phyloP scores from a whole-genome alignment of 2,329 filamentous ascomycete species.

The Microcyclospora pomicola region DNA sequence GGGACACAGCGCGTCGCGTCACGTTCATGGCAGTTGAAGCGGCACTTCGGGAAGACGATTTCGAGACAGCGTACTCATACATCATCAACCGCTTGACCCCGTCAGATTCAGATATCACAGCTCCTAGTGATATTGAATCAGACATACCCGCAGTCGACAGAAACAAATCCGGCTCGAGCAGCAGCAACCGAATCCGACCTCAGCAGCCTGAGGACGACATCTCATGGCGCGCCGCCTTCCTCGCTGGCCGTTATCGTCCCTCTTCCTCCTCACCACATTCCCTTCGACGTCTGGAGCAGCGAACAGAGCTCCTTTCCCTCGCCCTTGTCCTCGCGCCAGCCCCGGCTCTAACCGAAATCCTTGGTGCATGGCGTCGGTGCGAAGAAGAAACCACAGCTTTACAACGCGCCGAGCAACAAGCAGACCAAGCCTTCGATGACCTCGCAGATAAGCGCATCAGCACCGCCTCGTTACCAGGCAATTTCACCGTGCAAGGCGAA shows the following conservation, averaged over 20 bases:
- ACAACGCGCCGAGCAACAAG: conserved; percentile 51
- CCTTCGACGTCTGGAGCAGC: conserved; percentile 61
- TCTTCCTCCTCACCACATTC: conserved; percentile 36
- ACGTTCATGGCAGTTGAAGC: conserved; percentile 70
- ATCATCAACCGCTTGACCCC: conserved; percentile 53
- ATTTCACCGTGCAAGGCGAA: conserved; percentile 26
- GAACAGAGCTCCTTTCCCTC: conserved; percentile 65
- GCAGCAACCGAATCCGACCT: conserved; percentile 8
- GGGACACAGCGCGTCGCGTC: conserved; percentile 48
- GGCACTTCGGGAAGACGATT: conserved; percentile 62
- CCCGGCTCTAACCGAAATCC: conserved; percentile 56
- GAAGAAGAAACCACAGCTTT: conserved; percentile 62
- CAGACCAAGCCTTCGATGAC: conserved; percentile 58
- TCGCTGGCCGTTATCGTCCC: conserved; percentile 58
- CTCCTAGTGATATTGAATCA: conserved; percentile 2
- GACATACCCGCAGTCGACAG: conserved; percentile 3
- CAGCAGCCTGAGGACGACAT: conserved; percentile 42
- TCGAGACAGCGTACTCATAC: conserved; percentile 77
- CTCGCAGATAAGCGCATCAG: conserved; percentile 40
- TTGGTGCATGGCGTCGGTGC: conserved; percentile 61
- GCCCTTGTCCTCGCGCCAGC: conserved; percentile 61
- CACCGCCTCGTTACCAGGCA: conserved; percentile 27
- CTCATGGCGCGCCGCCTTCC: conserved; percentile 65
- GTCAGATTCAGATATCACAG: conserved; percentile 16
- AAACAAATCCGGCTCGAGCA: conserved; percentile 8